phyloP scores from a whole-genome alignment of 805 yeast genomes.

The Candida cerambycidarum region DNA sequence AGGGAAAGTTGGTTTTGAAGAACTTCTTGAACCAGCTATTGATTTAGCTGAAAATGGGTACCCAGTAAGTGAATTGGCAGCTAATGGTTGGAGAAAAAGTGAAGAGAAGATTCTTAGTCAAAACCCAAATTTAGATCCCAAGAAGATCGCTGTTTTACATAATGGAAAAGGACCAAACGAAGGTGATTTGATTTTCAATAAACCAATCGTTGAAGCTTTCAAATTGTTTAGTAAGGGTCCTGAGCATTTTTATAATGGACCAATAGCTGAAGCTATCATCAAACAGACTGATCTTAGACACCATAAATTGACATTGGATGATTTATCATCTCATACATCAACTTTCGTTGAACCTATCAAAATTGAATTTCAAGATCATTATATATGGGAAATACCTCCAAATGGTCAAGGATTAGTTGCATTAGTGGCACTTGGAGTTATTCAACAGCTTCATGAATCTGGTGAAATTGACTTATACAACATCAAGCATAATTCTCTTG shows the following conservation, averaged over 20 bases:
- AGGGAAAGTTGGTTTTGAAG: conserved; percentile 57
- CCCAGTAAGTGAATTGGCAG: conserved; percentile 61
- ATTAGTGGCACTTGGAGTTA: conserved; percentile 64
- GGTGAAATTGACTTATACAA: conserved; percentile 42
- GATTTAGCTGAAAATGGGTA: conserved; percentile 69
- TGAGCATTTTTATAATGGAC: conserved; percentile 68
- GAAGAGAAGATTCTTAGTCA: conserved; percentile 38
- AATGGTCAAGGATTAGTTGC: conserved; percentile 83
- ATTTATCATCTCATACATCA: conserved; percentile 56
- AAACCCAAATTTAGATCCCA: conserved; percentile 29
- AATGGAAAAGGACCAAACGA: conserved; percentile 43
- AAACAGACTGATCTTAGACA: conserved; percentile 51
- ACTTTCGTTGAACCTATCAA: conserved; percentile 65
- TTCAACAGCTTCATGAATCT: conserved; percentile 50
- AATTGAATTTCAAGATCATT: conserved; percentile 48
- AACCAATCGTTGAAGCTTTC: conserved; percentile 52
- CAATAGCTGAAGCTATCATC: conserved; percentile 65
- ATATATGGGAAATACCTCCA: conserved; percentile 82
- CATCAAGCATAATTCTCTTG: conserved; percentile 64
- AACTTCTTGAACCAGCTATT: conserved; percentile 64
- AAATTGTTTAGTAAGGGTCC: conserved; percentile 58
- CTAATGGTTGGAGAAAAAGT: conserved; percentile 46
- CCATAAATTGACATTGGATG: conserved; percentile 56
- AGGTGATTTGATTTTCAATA: conserved; percentile 59
- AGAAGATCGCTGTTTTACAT: conserved; percentile 35